These are phyloP conservation scores for Leucosporidium yakuticum DNA, from an alignment of 768 basidiomycete species.

Conservation along the genomic window DNA sequence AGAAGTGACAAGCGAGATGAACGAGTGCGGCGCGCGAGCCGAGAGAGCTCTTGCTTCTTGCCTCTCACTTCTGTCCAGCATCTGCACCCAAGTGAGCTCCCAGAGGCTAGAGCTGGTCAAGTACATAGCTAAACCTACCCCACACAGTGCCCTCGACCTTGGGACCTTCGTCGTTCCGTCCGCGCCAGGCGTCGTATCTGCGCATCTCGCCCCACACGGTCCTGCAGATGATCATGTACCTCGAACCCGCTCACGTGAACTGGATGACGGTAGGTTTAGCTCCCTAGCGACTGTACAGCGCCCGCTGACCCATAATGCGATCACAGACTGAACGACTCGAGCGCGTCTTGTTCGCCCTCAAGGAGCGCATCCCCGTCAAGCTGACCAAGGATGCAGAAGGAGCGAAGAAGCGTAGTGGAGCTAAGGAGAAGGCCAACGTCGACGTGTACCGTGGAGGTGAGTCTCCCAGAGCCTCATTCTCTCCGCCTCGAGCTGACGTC, in stretches of 20 bases:
- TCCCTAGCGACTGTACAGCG: background rate
- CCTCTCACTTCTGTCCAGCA: no score
- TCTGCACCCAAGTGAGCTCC: no score
- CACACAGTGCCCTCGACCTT: no score
- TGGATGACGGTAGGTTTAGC: conserved; percentile 31
- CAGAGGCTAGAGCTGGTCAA: no score
- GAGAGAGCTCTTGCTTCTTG: no score
- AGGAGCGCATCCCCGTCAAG: conserved; percentile 34
- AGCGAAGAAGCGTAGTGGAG: conserved; percentile 6
- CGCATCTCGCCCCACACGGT: conserved; percentile 31
- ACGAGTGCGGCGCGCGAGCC: no score
- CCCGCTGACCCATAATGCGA: background rate
- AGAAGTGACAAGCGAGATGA: no score
- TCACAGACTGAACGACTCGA: conserved; percentile 19
- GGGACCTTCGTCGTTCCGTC: conserved; percentile 1
- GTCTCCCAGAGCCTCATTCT: background rate
- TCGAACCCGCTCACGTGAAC: conserved; percentile 26
- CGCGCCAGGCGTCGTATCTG: conserved; percentile 36
- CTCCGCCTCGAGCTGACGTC: background rate
- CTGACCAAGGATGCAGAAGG: conserved; percentile 4
- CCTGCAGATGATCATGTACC: conserved; percentile 36
- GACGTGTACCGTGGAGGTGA: conserved; percentile 38
- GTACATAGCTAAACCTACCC: no score
- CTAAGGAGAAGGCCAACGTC: conserved; percentile 30
- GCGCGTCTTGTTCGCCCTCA: conserved; percentile 34